Percentiles rank a stretch among this genome's conserved stretches.
These are phyloP conservation scores for Pyricularia sp. DNA, from an alignment of 2,329 filamentous ascomycete species.

Conservation along the genomic window DNA sequence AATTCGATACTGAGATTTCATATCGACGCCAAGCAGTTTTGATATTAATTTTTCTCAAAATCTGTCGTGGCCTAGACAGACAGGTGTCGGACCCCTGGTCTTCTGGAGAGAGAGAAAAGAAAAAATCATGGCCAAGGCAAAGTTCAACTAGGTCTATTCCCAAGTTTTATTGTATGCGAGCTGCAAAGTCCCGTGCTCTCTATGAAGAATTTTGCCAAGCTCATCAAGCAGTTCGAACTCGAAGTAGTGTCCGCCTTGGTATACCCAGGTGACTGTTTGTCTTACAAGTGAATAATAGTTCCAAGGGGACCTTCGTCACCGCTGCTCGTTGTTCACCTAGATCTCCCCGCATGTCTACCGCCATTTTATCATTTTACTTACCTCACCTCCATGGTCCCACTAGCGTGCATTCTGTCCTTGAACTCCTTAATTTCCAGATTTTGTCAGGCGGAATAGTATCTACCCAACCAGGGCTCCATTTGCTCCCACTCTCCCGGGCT, in stretches of 20 bases:
- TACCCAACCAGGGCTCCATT: neutral
- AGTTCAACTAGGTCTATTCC: neutral
- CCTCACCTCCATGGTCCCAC: neutral
- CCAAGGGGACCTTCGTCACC: neutral
- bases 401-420: neutral
- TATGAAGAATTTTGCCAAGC: neutral
- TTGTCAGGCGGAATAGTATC: neutral
- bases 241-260: neutral
- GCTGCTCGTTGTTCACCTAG: neutral
- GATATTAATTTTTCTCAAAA: neutral
- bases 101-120: neutral
- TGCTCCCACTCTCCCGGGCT: neutral
- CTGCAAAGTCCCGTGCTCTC: neutral
- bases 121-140: neutral
- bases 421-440: neutral
- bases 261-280: neutral
- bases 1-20: neutral
- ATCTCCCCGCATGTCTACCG: neutral
- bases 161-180: neutral
- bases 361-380: neutral
- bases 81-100: neutral
- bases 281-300: neutral
- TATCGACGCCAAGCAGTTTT: neutral
- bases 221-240: neutral
- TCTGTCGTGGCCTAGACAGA: neutral